Conservation (phyloP, 2,329 filamentous ascomycete species). For the Coniochaeta ligniaria region DNA sequence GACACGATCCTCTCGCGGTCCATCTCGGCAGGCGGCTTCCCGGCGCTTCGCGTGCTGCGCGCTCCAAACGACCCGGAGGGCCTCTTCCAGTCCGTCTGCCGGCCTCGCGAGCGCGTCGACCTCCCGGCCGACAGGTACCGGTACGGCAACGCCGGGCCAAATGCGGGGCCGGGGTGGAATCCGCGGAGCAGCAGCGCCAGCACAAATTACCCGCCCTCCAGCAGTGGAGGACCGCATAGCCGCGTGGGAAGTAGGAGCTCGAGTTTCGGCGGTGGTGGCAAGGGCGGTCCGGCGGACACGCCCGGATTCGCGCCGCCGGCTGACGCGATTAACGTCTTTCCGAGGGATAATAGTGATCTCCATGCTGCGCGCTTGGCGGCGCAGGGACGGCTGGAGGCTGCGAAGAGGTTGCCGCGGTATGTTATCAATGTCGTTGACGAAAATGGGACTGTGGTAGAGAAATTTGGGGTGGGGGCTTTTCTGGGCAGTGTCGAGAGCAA, state of each 20-base stretch:
- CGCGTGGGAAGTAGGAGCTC: background rate
- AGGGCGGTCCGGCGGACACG: slow-evolving; percentile 2
- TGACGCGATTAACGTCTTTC: background rate
- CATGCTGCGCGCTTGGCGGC: slow-evolving; percentile 52
- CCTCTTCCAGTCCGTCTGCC: slow-evolving; percentile 61
- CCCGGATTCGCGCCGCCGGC: slow-evolving; percentile 3
- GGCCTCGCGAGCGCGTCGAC: slow-evolving; percentile 49
- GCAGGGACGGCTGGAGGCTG: slow-evolving; percentile 56
- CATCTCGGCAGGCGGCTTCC: slow-evolving; percentile 57
- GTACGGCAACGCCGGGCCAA: slow-evolving; percentile 1
- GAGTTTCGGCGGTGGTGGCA: background rate
- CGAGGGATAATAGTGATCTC: slow-evolving; percentile 34
- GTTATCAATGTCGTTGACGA: slow-evolving; percentile 51
- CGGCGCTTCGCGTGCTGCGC: slow-evolving; percentile 50
- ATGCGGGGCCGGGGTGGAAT: background rate
- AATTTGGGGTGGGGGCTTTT: slow-evolving; percentile 51
- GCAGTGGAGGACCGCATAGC: background rate
- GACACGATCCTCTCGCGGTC: slow-evolving; percentile 58
- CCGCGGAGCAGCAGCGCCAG: background rate
- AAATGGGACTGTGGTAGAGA: slow-evolving; percentile 40
- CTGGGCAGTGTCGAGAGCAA: slow-evolving; percentile 51
- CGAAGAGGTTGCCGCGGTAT: slow-evolving; percentile 45
- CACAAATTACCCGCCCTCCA: background rate
- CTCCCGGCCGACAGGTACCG: slow-evolving; percentile 42
- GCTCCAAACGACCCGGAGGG: slow-evolving; percentile 65